Evolutionary conservation across 768 basidiomycete genomes (phyloP).

Genomic region (Termitomyces sp.): DNA sequence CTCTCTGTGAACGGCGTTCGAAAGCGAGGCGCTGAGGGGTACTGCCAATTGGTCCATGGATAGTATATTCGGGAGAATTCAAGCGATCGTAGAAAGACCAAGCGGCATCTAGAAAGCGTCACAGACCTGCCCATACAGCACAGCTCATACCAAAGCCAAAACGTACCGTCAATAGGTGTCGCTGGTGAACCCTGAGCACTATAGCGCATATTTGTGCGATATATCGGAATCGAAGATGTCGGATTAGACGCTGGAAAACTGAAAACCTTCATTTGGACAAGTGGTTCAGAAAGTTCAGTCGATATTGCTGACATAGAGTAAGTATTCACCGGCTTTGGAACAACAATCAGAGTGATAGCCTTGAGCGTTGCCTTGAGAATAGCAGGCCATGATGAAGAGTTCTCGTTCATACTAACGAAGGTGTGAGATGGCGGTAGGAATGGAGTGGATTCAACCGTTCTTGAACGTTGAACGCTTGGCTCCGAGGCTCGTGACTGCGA

Average conservation of each 20-base stretch:
- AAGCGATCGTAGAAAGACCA: background rate
- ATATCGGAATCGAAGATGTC: background rate
- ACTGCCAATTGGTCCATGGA: background rate
- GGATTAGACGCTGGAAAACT: slow-evolving; percentile 13
- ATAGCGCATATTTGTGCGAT: slow-evolving; percentile 4
- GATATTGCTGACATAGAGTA: background rate
- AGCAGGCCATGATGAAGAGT: slow-evolving; percentile 4
- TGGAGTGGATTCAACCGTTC: too few species aligned
- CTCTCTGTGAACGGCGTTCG: background rate
- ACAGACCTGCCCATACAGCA: background rate
- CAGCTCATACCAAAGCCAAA: background rate
- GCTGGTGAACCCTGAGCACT: background rate
- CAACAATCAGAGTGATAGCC: slow-evolving; percentile 4
- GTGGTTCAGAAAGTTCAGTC: background rate
- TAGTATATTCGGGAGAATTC: background rate
- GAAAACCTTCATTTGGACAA: slow-evolving; percentile 3
- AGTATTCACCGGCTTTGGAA: slow-evolving; percentile 15
- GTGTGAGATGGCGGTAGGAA: background rate
- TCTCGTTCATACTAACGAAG: too few species aligned
- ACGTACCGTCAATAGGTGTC: background rate
- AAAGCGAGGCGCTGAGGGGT: background rate
- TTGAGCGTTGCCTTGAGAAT: slow-evolving; percentile 10
- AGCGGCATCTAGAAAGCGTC: background rate
- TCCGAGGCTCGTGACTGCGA: too few species aligned
- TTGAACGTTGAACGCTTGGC: too few species aligned